Evolutionary conservation across 2,329 filamentous ascomycete species (phyloP).

Genomic region (Penicillium verrucosum): DNA sequence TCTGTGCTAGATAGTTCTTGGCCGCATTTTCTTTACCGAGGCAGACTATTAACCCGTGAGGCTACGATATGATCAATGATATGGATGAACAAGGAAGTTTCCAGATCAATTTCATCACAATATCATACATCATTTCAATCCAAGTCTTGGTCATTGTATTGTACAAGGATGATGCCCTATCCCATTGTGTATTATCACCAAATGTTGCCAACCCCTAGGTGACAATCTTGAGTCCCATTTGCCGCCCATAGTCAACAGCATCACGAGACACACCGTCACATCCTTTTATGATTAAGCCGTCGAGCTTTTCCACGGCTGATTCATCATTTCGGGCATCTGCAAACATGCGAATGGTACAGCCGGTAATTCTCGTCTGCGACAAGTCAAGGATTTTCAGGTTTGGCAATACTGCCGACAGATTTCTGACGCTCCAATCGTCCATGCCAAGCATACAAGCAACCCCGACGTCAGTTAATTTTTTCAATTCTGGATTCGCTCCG

Average conservation of each 20-base stretch:
- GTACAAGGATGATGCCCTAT: neutral
- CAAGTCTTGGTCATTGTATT: neutral
- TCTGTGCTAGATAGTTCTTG: neutral
- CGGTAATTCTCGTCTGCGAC: slow-evolving; percentile 35
- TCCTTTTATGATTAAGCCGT: slow-evolving; percentile 25
- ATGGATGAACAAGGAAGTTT: neutral
- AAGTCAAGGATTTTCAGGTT: slow-evolving; percentile 35
- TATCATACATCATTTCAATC: neutral
- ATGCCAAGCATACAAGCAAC: slow-evolving; percentile 27
- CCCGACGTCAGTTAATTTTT: slow-evolving; percentile 30
- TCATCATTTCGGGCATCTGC: slow-evolving; percentile 22
- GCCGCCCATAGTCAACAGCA: slow-evolving; percentile 34
- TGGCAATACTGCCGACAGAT: slow-evolving; percentile 23
- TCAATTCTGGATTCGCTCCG: slow-evolving; percentile 5
- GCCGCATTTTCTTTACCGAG: neutral
- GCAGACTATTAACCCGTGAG: neutral
- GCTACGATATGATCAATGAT: neutral
- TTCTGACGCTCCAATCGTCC: slow-evolving; percentile 23
- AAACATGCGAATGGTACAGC: slow-evolving; percentile 33
- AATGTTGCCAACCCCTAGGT: slow-evolving; percentile 3
- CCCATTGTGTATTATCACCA: neutral
- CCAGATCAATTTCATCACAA: neutral
- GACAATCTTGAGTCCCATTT: slow-evolving; percentile 28
- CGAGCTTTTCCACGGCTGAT: slow-evolving; percentile 15
- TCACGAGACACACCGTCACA: slow-evolving; percentile 34